Base-by-base conservation (phyloP, 106 monocot genomes). In the Xerophyta viscosa region DNA sequence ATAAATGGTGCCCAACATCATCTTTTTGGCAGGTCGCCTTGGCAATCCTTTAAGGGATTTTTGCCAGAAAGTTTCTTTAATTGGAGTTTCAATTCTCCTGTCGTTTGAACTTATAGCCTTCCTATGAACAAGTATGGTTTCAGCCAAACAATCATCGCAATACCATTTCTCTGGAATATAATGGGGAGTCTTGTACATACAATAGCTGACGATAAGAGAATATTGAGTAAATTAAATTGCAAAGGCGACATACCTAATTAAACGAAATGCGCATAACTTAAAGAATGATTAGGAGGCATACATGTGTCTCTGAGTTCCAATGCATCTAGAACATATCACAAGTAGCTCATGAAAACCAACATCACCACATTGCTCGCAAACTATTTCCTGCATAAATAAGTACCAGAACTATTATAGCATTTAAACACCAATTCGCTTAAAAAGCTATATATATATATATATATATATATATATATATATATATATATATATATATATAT, bases 141-240 rank as follows among this genome's bases (percentile, higher is more conserved):
- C n/a, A 30, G 13, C 28, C 29, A 15, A 18, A 29, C 28, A 53
- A 18, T 19, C 29, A 4, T 53, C 28, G 19, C 52, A 53, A 29
- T 17, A 11, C 52, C 52, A 53, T 14, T 27, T 19, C 18, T 53
- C 14, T 28, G 52, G 52, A 29, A 17, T n/a, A 10, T 14, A 27
- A 53, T 14, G 4, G 29, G 29, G 29, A 5, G 27, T 27, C 14
- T 4, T 29, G 27, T 53, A 1, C 52, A 53, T 29, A 30, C 52
- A 53, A 52, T 53, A 53, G 52, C 52, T 53, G 28, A n/a, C n/a
- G n/a, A n/a, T 29, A 53, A 53, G 18, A 29, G 11, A 29, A 12
- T 29, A 27, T 28, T 14, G 0, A 29, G 6, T 52, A 10, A 52
- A 26, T 27, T 52, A 8, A 24, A 27, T 24, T n/a, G n/a, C n/a